These are phyloP conservation scores for Cryoendolithus antarcticus DNA, from an alignment of 2,329 filamentous ascomycete genomes.

Conservation along the genomic window DNA sequence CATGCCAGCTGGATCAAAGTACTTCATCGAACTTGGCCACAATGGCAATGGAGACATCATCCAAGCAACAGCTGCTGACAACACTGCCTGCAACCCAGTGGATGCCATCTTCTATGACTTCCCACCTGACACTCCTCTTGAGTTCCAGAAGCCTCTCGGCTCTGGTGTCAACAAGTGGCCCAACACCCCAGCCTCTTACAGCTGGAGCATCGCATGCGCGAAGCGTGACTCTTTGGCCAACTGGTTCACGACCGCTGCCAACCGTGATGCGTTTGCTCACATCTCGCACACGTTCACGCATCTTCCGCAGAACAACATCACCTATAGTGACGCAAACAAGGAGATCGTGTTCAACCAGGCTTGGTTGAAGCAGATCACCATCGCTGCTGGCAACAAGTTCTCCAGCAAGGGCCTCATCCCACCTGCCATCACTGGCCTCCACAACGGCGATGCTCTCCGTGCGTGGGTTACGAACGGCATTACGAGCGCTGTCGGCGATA, in stretches of 20 bases:
- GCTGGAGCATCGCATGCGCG: conserved; percentile 39
- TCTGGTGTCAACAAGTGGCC: conserved; percentile 29
- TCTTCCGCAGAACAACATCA: conserved; percentile 46
- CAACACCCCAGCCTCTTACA: conserved; percentile 30
- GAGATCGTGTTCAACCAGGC: conserved; percentile 50
- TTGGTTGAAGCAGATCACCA: conserved; percentile 43
- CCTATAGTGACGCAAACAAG: conserved; percentile 43
- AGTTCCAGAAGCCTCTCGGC: conserved; percentile 34
- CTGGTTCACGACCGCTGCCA: conserved; percentile 41
- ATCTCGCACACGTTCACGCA: conserved; percentile 55
- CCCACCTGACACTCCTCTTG: conserved; percentile 29
- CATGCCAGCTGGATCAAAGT: conserved; percentile 40
- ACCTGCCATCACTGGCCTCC: conserved; percentile 50
- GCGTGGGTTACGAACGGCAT: conserved; percentile 50
- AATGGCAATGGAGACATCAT: conserved; percentile 42
- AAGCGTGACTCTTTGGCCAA: conserved; percentile 37
- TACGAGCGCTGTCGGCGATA: conserved; percentile 49
- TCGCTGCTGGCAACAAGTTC: conserved; percentile 35
- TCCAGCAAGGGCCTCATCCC: conserved; percentile 47
- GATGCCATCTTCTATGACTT: conserved; percentile 28
- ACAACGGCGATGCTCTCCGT: conserved; percentile 49
- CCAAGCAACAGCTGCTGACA: conserved; percentile 3
- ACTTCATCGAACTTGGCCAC: conserved; percentile 43
- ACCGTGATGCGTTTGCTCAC: conserved; percentile 43
- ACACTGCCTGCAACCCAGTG: conserved; percentile 19